Base-by-base conservation (phyloP, 495 filamentous ascomycete species). In the Ramalina peruviana region DNA sequence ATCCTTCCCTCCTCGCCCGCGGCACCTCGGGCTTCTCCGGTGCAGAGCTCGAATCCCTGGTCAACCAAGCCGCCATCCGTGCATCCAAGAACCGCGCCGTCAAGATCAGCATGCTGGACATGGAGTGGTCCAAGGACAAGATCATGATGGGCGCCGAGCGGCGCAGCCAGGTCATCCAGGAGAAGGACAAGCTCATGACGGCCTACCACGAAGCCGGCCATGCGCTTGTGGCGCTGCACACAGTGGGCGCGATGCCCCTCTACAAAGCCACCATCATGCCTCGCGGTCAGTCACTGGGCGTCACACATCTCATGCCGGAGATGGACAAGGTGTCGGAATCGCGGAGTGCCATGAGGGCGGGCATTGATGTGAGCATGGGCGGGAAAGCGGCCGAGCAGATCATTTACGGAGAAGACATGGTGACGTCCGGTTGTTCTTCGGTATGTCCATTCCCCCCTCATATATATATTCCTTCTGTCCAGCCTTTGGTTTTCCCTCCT, bases 191-290 rank as follows among this genome's bases (percentile, higher is more conserved):
- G 62, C 60, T 83, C 46, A 80, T 88, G 73, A 98, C 92, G 36
- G 92, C 92, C 2, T 98, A 98, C 58, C 92, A 98, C 66, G 92
- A 98, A 65, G 92, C 88, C 50, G 92, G 92, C 2, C 92, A 98
- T 65, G 88, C 93, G 3, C 75, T 98, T 6, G 86, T 96, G 57
- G 81, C 78, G 21, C 78, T 94, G 61, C 86, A 86, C 52, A 87
- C 86, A 11, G 72, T 77, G 36, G 78, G 74, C 5, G 72, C 80
- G 16, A 78, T 72, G 36, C 85, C 83, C 4, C 68, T 98, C 7
- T 94, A 98, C 74, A 98, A 98, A 67, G 88, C 93, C 49, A 98
- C 92, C 5, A 88, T 98, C 52, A 85, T 98, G 60, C 88, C 92
- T 36, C 81, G 93, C 50, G 92, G 92, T 11, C 78, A 80, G 58